Percentiles rank a stretch among this genome's conserved stretches.
Conservation (phyloP, 2,329 filamentous ascomycete genomes). For the Penicillium sp. region DNA sequence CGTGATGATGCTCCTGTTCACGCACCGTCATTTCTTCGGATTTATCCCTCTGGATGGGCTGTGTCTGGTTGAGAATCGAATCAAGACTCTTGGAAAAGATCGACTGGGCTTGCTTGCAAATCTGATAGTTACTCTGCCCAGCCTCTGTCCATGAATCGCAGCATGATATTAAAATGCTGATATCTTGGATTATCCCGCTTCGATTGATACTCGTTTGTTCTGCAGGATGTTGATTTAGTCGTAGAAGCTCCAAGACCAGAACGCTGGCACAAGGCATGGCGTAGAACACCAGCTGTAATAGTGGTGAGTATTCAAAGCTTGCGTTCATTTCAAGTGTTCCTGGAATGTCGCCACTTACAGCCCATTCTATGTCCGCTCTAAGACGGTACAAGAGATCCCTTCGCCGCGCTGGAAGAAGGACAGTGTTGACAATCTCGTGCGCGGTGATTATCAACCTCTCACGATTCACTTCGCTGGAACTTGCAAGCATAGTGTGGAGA, state of each 20-base stretch:
- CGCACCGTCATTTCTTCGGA: neutral
- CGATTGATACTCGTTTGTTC: neutral
- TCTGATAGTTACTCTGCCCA: conserved; percentile 14
- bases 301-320: neutral
- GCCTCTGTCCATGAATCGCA: conserved; percentile 9
- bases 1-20: neutral
- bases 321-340: neutral
- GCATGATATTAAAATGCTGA: conserved; percentile 11
- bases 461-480: neutral
- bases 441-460: conserved; percentile 5
- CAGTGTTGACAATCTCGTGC: conserved; percentile 9
- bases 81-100: conserved; percentile 12
- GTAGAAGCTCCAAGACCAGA: conserved; percentile 8
- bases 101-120: conserved; percentile 10
- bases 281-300: conserved; percentile 10
- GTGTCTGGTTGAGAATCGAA: conserved; percentile 4
- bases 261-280: conserved; percentile 12
- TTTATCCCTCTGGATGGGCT: neutral
- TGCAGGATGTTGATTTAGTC: conserved; percentile 2
- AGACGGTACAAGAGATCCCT: conserved; percentile 3
- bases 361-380: conserved; percentile 10
- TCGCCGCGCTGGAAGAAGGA: conserved; percentile 3
- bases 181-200: conserved; percentile 11
- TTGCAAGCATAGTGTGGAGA: conserved; percentile 4
- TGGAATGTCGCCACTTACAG: conserved; percentile 1